Conservation (phyloP, 352 stramenopile genomes). For the Globisporangium uncinulatum region DNA sequence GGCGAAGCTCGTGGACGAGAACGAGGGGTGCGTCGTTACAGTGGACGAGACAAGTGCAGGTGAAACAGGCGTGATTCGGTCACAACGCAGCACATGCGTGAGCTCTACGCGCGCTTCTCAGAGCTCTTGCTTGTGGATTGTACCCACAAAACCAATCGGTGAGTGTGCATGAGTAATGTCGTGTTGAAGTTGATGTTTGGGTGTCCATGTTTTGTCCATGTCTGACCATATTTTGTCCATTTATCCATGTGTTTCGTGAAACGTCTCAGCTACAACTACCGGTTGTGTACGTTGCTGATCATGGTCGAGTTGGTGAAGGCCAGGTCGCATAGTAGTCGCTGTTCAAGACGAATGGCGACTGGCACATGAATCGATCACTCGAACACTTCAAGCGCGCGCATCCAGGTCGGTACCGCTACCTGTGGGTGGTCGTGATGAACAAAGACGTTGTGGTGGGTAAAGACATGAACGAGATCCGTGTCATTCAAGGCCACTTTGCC, state of each 20-base stretch:
- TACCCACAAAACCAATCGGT: conserved; percentile 21
- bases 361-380: conserved; percentile 14
- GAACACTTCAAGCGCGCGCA: conserved; percentile 13
- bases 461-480: conserved; percentile 22
- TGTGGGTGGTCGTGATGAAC: conserved; percentile 18
- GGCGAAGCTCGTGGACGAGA: not conserved
- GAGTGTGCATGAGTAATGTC: too few species aligned
- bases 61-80: conserved; percentile 15
- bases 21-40: not conserved
- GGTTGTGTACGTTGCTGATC: conserved; percentile 16
- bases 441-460: conserved; percentile 29
- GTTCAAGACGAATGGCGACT: conserved; percentile 15
- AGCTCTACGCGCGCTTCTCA: conserved; percentile 1
- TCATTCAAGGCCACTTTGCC: conserved; percentile 11
- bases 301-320: conserved; percentile 15
- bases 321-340: conserved; percentile 14
- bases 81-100: conserved; percentile 4
- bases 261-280: conserved; percentile 18
- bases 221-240: conserved; percentile 6
- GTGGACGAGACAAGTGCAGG: conserved; percentile 5
- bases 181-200: too few species aligned
- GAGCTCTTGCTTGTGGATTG: conserved; percentile 15
- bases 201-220: too few species aligned
- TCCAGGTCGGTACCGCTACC: conserved; percentile 1
- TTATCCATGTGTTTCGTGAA: too few species aligned